phyloP scores from a whole-genome alignment of 768 basidiomycete species.

The Tricholoma flavovirens region DNA sequence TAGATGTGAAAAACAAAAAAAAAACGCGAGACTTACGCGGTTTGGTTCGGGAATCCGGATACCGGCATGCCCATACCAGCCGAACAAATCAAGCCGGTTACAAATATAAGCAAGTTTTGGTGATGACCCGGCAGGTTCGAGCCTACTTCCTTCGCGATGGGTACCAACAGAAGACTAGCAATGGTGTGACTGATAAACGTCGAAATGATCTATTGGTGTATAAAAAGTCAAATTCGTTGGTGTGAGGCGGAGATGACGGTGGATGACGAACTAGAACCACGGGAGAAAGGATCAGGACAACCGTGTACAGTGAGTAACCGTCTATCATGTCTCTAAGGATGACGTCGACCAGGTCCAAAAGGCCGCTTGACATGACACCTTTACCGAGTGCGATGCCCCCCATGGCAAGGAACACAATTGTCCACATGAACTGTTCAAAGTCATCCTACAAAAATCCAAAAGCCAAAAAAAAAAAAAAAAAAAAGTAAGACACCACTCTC shows the following conservation, averaged over 20 bases:
- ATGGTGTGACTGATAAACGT: constrained; percentile 98
- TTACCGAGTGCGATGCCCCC: constrained; percentile 96
- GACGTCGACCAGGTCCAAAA: constrained; percentile 72
- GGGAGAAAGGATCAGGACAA: constrained; percentile 65
- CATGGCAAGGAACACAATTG: constrained; percentile 95
- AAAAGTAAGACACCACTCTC: not conserved
- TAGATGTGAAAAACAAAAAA: constrained; percentile 2
- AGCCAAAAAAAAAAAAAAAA: constrained; percentile 1
- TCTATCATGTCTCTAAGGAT: constrained; percentile 54
- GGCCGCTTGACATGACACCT: constrained; percentile 84
- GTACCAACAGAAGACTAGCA: constrained; percentile 93
- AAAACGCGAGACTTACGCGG: constrained; percentile 60
- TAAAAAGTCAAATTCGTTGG: not conserved
- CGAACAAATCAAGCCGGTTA: constrained; percentile 89
- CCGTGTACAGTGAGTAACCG: constrained; percentile 58
- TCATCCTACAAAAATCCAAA: constrained; percentile 55
- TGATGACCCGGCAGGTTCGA: constrained; percentile 65
- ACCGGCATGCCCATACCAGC: constrained; percentile 98
- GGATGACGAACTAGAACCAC: constrained; percentile 57
- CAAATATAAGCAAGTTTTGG: constrained; percentile 82
- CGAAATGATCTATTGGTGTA: constrained; percentile 62
- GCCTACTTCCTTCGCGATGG: constrained; percentile 90
- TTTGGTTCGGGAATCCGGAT: constrained; percentile 98
- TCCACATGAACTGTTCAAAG: constrained; percentile 93
- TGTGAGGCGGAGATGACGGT: not conserved